A percentile compares a stretch with the other conserved stretches of the same genome.
Evolutionary conservation across 2,329 filamentous ascomycete species (phyloP).

Genomic region (Myriangium duriaei): DNA sequence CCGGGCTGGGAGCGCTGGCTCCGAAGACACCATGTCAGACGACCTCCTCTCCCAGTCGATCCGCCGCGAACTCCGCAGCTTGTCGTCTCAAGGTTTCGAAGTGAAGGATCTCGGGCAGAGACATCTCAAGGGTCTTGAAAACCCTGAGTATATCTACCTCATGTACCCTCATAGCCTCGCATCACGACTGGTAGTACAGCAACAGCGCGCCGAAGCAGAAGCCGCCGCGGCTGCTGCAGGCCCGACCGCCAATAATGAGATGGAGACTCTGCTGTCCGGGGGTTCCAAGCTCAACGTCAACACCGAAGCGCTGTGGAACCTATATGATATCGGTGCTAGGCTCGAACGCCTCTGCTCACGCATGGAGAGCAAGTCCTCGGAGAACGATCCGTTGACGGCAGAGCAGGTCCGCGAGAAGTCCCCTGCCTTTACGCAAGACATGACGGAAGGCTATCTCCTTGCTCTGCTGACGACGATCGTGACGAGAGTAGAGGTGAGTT

Average conservation of each 20-base stretch:
- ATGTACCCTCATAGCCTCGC: conserved; percentile 85
- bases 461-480: conserved; percentile 32
- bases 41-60: conserved; percentile 66
- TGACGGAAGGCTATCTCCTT: conserved; percentile 76
- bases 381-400: not conserved
- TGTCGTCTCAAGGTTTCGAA: conserved; percentile 87
- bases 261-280: conserved; percentile 42
- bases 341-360: conserved; percentile 79
- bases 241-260: conserved; percentile 18
- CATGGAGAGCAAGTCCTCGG: not conserved
- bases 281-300: conserved; percentile 64
- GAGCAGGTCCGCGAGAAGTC: not conserved
- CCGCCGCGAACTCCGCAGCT: conserved; percentile 70
- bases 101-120: conserved; percentile 93
- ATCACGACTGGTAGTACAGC: conserved; percentile 63
- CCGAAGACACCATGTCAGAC: conserved; percentile 63
- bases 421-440: conserved; percentile 39
- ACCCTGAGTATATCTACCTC: conserved; percentile 88
- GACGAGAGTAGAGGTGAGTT: conserved; percentile 79
- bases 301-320: conserved; percentile 71
- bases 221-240: conserved; percentile 23
- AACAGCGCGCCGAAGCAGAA: conserved; percentile 35
- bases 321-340: conserved; percentile 81
- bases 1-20: conserved; percentile 52
- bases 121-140: conserved; percentile 93